Percentiles rank a stretch among this genome's conserved stretches.
Evolutionary conservation across 1,284 basidiomycete genomes (phyloP).

Genomic region (Puccinia triticina): DNA sequence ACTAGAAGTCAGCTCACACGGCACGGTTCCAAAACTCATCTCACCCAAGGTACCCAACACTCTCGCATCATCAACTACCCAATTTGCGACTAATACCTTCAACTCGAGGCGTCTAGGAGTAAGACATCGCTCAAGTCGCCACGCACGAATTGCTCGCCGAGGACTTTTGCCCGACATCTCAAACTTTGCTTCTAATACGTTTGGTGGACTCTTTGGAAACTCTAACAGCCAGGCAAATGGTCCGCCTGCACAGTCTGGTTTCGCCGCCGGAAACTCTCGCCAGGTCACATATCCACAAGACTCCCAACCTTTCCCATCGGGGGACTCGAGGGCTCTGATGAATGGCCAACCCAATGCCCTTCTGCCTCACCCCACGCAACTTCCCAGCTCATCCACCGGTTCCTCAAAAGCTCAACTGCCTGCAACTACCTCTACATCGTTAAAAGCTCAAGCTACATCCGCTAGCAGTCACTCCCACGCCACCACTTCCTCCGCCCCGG

Average conservation of each 20-base stretch:
- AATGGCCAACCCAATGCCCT: neutral
- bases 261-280: neutral
- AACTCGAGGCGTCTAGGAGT: neutral
- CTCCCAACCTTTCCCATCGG: neutral
- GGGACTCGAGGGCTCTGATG: neutral
- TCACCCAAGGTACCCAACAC: neutral
- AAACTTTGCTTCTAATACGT: neutral
- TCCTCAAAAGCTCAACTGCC: neutral
- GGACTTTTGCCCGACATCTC: neutral
- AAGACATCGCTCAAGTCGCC: neutral
- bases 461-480: neutral
- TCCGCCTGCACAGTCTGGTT: neutral
- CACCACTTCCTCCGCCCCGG: neutral
- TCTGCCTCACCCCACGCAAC: neutral
- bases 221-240: neutral
- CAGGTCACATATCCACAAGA: neutral
- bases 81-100: neutral
- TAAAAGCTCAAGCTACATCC: neutral
- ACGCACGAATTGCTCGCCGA: neutral
- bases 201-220: neutral
- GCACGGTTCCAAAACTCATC: conserved; percentile 1
- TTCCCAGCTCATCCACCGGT: neutral
- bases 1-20: neutral
- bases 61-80: neutral
- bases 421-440: neutral